Evolutionary conservation across 768 basidiomycete species (phyloP), one percentile per base, ranked within the genome.

Genomic region (Piloderma croceum): DNA sequence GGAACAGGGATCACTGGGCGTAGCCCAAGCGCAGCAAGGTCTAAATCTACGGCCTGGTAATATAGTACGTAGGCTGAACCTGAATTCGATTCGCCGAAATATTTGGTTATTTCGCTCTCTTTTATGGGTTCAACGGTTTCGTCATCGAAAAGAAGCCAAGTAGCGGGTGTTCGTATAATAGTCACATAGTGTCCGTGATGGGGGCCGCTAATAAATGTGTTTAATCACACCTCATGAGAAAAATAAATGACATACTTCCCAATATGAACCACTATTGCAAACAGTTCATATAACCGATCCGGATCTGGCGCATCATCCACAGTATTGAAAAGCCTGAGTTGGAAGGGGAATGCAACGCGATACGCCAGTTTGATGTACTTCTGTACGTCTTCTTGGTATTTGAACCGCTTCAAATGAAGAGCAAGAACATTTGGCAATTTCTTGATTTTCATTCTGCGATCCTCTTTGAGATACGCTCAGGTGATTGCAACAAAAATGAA

Each of bases 141-240:
- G 61, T 99, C 96, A 64, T 99, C 96, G 52, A 97, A 98, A 36
- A 94, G 72, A 44, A 90, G 71, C 96, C 96, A 99, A 36, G 73
- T 60, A 27, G 79, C 84, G 45, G 77, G 73, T 3, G 86, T 85
- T 59, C 89, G 90, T 60, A 97, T 85, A 53, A 98, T 83, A 50
- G 93, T 86, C 50, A 98, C 81, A 61, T 99, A 99, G 68, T 99
- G 96, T 1, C 96, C 96, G 53, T 98, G 96, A 58, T 96, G 86
- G n/a, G 92, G 92, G 5, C 94, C 94, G 53, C 93, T 96, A 47
- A 33, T 29, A 56, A 36, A 42, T 36, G 21, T 18, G 25, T 36
- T 39, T 51, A 45, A 38, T 40, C 25, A 39, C 18, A 44, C 32
- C 21, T 40, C 31, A 48, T 46, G 21, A 51, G 45, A 24, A 34